These are phyloP conservation scores for Suhomyces anneliseae DNA, from an alignment of 1,139 yeast species.

Conservation along the genomic window DNA sequence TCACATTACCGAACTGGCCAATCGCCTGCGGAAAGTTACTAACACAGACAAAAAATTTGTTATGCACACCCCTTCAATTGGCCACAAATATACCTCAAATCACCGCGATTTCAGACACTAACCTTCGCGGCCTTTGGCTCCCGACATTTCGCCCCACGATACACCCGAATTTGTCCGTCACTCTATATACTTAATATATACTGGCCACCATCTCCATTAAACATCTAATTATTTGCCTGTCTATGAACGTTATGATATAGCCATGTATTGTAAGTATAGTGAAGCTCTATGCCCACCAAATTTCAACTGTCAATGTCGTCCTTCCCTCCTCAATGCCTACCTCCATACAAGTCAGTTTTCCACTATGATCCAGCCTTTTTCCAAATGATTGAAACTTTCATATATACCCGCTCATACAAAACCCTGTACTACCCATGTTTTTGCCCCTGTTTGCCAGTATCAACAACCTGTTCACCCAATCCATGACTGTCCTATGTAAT, in stretches of 20 bases:
- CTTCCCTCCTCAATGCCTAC: no score
- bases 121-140: constrained; percentile 1
- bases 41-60: not conserved
- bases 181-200: constrained; percentile 1
- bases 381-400: no score
- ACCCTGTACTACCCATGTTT: no score
- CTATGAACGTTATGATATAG: constrained; percentile 11
- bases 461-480: no score
- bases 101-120: constrained; percentile 5
- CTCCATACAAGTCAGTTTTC: no score
- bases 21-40: constrained; percentile 1
- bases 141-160: constrained; percentile 10
- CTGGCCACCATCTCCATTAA: not conserved
- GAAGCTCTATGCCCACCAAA: not conserved
- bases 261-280: constrained; percentile 12
- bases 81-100: constrained; percentile 2
- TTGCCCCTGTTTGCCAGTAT: no score
- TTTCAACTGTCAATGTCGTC: not conserved
- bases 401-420: no score
- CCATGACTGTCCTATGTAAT: no score
- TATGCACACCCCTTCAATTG: not conserved
- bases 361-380: no score
- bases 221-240: not conserved
- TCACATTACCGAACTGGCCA: not conserved
- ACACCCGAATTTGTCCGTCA: constrained; percentile 12